Base-by-base conservation (phyloP, 2,329 filamentous ascomycete species). In the Ophiosphaerella korrae region DNA sequence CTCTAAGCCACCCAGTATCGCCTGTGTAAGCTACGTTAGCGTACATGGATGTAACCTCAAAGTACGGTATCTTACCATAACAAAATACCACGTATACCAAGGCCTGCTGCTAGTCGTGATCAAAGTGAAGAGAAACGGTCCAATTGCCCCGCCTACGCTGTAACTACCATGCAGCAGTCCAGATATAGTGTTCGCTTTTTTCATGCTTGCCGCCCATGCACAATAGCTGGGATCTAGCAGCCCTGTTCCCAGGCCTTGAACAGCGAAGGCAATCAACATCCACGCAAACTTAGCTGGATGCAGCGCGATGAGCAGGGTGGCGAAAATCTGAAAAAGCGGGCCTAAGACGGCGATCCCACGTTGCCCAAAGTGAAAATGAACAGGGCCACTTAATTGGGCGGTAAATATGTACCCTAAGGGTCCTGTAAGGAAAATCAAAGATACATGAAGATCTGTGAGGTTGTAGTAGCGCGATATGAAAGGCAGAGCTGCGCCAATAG, bases 201-300 rank as follows among this genome's bases (percentile, higher is more conserved):
- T 57, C 63, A 78, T 66, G 2, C 60, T 71, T 0, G 71, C 77
- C 0, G 75, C 76, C 77, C 77, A 80, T 1, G 77, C 75, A 44
- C 75, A 78, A 71, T 75, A 78, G 9, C 74, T 74, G 1, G 72
- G 76, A 55, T 80, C 78, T 0, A 78, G 46, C 2, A 79, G 52
- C 0, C 76, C 78, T 0, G 62, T 70, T 0, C 78, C 78, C 7
- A 78, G 52, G 0, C 70, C 73, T 1, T 70, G 68, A 0, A 72
- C 40, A 1, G 64, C 64, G 36, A 73, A 68, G 0, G 64, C 70
- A 3, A 63, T 42, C 6, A 78, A 45, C 2, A 76, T 51, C 0
- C 72, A 23, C 1, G 55, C 55, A 47, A 77, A 78, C 0, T 62
- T 61, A 8, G 7, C 11, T 7, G 67, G 68, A 34, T 67, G 67